These are phyloP conservation scores for Pascua guehoae DNA, from an alignment of 1,284 basidiomycete species.

Conservation along the genomic window DNA sequence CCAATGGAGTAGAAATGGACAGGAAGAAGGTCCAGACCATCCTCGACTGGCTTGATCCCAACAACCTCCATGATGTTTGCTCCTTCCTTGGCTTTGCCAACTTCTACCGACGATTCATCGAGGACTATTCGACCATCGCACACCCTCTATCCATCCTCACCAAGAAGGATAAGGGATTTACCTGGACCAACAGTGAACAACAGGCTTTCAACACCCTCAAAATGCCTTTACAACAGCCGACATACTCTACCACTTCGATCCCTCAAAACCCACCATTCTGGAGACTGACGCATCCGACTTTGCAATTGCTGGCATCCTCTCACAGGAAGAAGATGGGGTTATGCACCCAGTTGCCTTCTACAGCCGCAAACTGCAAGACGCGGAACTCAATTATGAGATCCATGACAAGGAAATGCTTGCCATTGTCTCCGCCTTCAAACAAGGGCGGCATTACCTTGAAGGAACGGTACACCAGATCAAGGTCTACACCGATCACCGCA, in stretches of 20 bases:
- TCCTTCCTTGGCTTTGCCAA: constrained; percentile 45
- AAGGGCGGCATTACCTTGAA: constrained; percentile 50
- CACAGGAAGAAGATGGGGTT: constrained; percentile 16
- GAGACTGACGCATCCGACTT: constrained; percentile 40
- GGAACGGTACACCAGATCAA: constrained; percentile 35
- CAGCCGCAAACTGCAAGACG: constrained; percentile 34
- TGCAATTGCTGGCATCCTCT: constrained; percentile 34
- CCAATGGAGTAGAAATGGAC: constrained; percentile 48
- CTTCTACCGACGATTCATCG: constrained; percentile 50
- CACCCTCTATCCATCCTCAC: constrained; percentile 29
- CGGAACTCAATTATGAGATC: constrained; percentile 49
- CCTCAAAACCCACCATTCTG: constrained; percentile 37
- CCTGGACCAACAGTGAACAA: constrained; percentile 32
- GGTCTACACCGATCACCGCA: constrained; percentile 52
- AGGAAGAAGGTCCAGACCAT: constrained; percentile 49
- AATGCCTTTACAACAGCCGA: constrained; percentile 42
- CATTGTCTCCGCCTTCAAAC: constrained; percentile 47
- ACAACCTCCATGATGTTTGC: constrained; percentile 38
- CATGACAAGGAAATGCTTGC: constrained; percentile 55
- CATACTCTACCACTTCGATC: constrained; percentile 48
- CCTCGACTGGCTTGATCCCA: constrained; percentile 48
- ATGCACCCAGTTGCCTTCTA: constrained; percentile 38
- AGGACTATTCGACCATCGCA: constrained; percentile 40
- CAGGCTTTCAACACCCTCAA: constrained; percentile 51
- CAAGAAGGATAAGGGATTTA: constrained; percentile 25